phyloP scores from a whole-genome alignment of 768 basidiomycete genomes.

The Amylocystis lapponica region DNA sequence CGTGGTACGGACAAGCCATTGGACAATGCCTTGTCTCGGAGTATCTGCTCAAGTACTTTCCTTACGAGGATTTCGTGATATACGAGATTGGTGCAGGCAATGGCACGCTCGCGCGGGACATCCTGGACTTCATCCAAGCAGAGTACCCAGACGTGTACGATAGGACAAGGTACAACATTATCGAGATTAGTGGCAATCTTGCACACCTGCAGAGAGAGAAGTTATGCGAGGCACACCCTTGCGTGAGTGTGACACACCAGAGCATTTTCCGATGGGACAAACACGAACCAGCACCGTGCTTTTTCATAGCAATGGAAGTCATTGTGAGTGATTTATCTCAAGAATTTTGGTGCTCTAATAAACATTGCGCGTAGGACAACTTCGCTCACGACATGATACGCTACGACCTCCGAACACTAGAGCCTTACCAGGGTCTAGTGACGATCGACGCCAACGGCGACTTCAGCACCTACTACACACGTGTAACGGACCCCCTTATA shows the following conservation, averaged over 20 bases:
- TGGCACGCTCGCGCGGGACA: constrained; percentile 86
- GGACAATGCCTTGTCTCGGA: constrained; percentile 85
- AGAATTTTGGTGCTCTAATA: not conserved
- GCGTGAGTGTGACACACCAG: constrained; percentile 63
- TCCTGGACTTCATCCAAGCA: constrained; percentile 73
- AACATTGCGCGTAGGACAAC: constrained; percentile 61
- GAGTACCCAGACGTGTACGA: constrained; percentile 90
- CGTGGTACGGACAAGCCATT: constrained; percentile 90
- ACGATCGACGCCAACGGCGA: constrained; percentile 76
- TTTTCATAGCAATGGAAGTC: constrained; percentile 92
- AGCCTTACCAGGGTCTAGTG: constrained; percentile 81
- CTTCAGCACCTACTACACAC: constrained; percentile 77
- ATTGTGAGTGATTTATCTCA: constrained; percentile 54
- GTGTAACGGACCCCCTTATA: constrained; percentile 82
- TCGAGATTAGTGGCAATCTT: constrained; percentile 86
- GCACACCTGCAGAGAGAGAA: constrained; percentile 65
- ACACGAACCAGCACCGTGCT: constrained; percentile 79
- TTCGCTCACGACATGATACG: constrained; percentile 94
- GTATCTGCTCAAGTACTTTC: constrained; percentile 92
- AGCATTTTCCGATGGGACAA: constrained; percentile 85
- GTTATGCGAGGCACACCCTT: constrained; percentile 57
- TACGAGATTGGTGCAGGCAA: constrained; percentile 99
- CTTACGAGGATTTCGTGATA: constrained; percentile 91
- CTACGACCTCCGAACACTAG: constrained; percentile 73
- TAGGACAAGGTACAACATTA: constrained; percentile 86